These are phyloP conservation scores for Protomyces gravidus DNA, from an alignment of 1,139 yeast genomes.

Conservation along the genomic window DNA sequence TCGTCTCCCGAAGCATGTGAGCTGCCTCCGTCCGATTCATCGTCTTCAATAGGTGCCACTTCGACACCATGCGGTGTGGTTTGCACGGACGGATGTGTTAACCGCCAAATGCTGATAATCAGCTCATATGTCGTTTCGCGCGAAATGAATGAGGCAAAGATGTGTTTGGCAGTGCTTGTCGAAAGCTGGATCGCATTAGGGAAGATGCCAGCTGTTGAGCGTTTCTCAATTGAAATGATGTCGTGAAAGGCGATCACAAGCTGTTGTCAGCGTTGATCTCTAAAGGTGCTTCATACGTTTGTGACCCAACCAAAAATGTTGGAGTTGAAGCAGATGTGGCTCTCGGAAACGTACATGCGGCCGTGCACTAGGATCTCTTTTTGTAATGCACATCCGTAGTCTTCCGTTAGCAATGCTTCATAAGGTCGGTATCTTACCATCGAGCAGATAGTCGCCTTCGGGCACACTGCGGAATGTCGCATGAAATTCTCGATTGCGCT, in stretches of 20 bases:
- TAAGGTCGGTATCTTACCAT: constrained; percentile 36
- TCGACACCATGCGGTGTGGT: constrained; percentile 48
- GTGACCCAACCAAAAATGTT: constrained; percentile 92
- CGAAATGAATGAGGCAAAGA: constrained; percentile 81
- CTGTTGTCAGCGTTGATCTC: constrained; percentile 1
- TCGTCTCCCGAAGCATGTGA: constrained; percentile 14
- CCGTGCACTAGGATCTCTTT: constrained; percentile 91
- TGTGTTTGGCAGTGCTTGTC: constrained; percentile 58
- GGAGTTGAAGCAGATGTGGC: constrained; percentile 82
- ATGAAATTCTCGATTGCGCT: constrained; percentile 76
- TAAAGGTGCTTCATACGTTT: constrained; percentile 40
- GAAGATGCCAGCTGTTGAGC: constrained; percentile 78
- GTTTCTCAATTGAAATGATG: constrained; percentile 68
- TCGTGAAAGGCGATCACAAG: constrained; percentile 68
- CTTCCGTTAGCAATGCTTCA: constrained; percentile 39
- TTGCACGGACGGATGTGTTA: constrained; percentile 40
- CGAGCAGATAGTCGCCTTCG: constrained; percentile 64
- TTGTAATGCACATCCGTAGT: constrained; percentile 83
- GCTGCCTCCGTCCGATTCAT: constrained; percentile 32
- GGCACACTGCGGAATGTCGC: constrained; percentile 67
- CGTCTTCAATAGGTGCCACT: constrained; percentile 36
- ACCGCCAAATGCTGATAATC: constrained; percentile 46
- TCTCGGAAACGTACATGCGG: constrained; percentile 74
- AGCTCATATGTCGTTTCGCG: constrained; percentile 74
- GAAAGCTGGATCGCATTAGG: constrained; percentile 85